A percentile compares a stretch with the other conserved stretches of the same genome.
phyloP scores from a whole-genome alignment of 495 filamentous ascomycete species.

The Penicillium antarcticum region DNA sequence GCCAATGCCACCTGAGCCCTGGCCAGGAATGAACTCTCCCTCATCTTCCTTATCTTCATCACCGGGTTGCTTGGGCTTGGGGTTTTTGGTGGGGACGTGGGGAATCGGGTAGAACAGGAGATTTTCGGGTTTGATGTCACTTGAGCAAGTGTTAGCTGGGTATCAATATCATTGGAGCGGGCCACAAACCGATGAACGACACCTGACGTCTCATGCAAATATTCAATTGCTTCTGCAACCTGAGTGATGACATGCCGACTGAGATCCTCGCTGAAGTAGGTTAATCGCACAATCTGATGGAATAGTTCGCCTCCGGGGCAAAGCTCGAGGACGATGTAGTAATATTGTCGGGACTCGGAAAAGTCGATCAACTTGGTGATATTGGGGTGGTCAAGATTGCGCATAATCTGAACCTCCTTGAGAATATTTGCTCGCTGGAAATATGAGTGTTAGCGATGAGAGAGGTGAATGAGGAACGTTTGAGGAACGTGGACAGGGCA shows the following conservation, averaged over 20 bases:
- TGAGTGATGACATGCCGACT: constrained; percentile 92
- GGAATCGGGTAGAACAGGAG: constrained; percentile 86
- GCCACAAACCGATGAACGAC: constrained; percentile 90
- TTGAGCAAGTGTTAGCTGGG: constrained; percentile 32
- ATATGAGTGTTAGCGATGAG: constrained; percentile 9
- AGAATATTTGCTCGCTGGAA: constrained; percentile 88
- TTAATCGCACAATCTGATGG: constrained; percentile 96
- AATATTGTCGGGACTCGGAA: constrained; percentile 89
- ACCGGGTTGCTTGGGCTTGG: constrained; percentile 72
- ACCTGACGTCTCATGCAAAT: constrained; percentile 90
- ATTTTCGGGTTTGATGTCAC: constrained; percentile 98
- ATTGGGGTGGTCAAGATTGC: constrained; percentile 90
- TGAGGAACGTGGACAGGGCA: background rate
- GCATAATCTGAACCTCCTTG: constrained; percentile 99
- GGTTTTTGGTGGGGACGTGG: constrained; percentile 74
- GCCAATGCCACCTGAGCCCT: constrained; percentile 91
- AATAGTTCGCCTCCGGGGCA: constrained; percentile 95
- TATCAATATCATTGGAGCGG: no score
- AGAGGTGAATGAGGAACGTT: background rate
- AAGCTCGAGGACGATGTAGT: constrained; percentile 94
- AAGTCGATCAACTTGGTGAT: constrained; percentile 92
- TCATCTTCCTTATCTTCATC: constrained; percentile 98
- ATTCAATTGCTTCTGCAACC: constrained; percentile 89
- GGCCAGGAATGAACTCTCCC: constrained; percentile 82
- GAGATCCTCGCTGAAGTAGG: constrained; percentile 95